These are phyloP conservation scores for Coelastrella sp. DNA, from an alignment of 139 green algal species.

Conservation along the genomic window DNA sequence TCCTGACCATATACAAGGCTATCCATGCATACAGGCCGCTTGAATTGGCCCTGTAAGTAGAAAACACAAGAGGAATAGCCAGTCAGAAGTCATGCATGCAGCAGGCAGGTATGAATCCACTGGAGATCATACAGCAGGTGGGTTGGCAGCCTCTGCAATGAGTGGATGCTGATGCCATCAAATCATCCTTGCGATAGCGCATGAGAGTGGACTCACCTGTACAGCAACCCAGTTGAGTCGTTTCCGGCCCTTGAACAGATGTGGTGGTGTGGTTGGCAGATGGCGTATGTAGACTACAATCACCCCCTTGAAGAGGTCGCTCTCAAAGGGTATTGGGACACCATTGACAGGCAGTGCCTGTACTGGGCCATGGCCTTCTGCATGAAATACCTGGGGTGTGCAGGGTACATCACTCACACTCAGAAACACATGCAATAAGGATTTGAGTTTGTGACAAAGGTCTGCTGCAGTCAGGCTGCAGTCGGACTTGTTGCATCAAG, in stretches of 20 bases:
- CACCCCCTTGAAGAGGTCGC: slow-evolving; percentile 58
- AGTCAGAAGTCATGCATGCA: background rate
- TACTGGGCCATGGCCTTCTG: background rate
- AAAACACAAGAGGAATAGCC: background rate
- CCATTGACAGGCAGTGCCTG: slow-evolving; percentile 17
- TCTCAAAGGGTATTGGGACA: slow-evolving; percentile 62
- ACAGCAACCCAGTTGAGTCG: slow-evolving; percentile 53
- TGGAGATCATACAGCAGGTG: no score
- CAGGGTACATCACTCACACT: no score
- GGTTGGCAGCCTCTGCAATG: no score
- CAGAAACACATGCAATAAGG: no score
- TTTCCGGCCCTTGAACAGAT: slow-evolving; percentile 59
- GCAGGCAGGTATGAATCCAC: background rate
- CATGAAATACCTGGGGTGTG: slow-evolving; percentile 15
- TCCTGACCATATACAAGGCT: slow-evolving; percentile 68
- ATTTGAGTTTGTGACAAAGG: no score
- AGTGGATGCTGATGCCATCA: no score
- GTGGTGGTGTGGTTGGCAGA: slow-evolving; percentile 39
- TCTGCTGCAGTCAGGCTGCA: no score
- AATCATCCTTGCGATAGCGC: no score
- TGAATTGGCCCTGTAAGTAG: slow-evolving; percentile 63
- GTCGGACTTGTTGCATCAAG: no score
- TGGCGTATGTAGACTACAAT: slow-evolving; percentile 58
- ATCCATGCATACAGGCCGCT: slow-evolving; percentile 55
- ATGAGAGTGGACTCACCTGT: no score